phyloP scores from a whole-genome alignment of 352 stramenopile species.

The Globisporangium uncinulatum region DNA sequence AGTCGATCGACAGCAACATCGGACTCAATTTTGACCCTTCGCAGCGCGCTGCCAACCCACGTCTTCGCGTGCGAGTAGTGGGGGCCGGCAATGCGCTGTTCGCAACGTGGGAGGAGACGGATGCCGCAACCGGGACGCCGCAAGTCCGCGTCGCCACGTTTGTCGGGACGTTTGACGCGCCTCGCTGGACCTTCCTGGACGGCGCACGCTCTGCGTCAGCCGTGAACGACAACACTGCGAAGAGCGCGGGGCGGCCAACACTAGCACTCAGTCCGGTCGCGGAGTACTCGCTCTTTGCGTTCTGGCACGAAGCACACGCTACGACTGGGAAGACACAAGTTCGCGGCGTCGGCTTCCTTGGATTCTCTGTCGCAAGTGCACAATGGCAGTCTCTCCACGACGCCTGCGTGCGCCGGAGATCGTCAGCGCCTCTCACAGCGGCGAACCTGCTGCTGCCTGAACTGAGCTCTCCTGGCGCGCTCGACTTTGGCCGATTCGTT shows the following conservation, averaged over 20 bases:
- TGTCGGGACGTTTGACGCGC: neutral
- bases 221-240: slow-evolving; percentile 34
- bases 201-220: slow-evolving; percentile 22
- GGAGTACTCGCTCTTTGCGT: slow-evolving; percentile 16
- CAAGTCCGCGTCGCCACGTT: slow-evolving; percentile 45
- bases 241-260: slow-evolving; percentile 22
- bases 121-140: slow-evolving; percentile 12
- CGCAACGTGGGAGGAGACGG: slow-evolving; percentile 49
- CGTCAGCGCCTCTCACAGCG: slow-evolving; percentile 22
- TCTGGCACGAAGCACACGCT: slow-evolving; percentile 46
- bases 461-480: slow-evolving; percentile 32
- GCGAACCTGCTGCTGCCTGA: slow-evolving; percentile 44
- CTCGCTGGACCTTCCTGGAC: slow-evolving; percentile 40
- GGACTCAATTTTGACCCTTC: slow-evolving; percentile 41
- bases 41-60: slow-evolving; percentile 38
- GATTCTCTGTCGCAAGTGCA: neutral
- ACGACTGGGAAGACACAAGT: slow-evolving; percentile 27
- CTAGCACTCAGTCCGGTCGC: slow-evolving; percentile 10
- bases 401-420: slow-evolving; percentile 39
- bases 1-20: slow-evolving; percentile 20
- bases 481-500: slow-evolving; percentile 49
- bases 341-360: slow-evolving; percentile 20
- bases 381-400: slow-evolving; percentile 52
- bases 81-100: slow-evolving; percentile 20
- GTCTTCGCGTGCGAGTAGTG: slow-evolving; percentile 14